A percentile compares a stretch with the other conserved stretches of the same genome.
phyloP scores from a whole-genome alignment of 768 basidiomycete species.

The Tulasnella sp. region DNA sequence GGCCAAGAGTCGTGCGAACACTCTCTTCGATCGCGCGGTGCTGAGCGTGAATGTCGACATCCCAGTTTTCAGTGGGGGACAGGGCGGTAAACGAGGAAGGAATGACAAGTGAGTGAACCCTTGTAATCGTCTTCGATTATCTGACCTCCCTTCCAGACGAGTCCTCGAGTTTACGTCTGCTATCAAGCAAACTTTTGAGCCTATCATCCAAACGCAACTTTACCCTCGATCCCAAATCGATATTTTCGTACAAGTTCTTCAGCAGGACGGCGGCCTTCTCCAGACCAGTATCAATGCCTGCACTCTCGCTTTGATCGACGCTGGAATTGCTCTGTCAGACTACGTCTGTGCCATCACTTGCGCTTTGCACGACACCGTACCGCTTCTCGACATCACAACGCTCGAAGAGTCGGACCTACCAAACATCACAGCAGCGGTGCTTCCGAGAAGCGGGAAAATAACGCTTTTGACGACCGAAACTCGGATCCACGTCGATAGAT shows the following conservation, averaged over 20 bases:
- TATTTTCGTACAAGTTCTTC: slow-evolving; percentile 83
- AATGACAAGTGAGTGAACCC: slow-evolving; percentile 69
- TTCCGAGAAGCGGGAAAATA: slow-evolving; percentile 78
- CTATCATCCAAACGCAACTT: slow-evolving; percentile 78
- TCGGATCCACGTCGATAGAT: slow-evolving; percentile 81
- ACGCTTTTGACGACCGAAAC: slow-evolving; percentile 91
- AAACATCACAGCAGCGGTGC: slow-evolving; percentile 73
- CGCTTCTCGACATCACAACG: slow-evolving; percentile 76
- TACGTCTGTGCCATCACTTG: slow-evolving; percentile 85
- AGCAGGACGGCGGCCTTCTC: slow-evolving; percentile 84
- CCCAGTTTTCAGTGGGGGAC: slow-evolving; percentile 72
- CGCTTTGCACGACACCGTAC: slow-evolving; percentile 69
- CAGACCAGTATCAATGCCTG: slow-evolving; percentile 91
- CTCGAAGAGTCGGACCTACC: slow-evolving; percentile 90
- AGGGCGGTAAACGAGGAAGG: slow-evolving; percentile 57
- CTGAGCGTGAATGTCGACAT: slow-evolving; percentile 84
- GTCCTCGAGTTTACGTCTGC: slow-evolving; percentile 75
- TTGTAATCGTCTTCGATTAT: slow-evolving; percentile 7
- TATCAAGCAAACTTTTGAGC: slow-evolving; percentile 92
- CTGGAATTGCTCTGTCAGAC: slow-evolving; percentile 83
- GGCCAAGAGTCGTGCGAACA: slow-evolving; percentile 65
- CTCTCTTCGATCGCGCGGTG: slow-evolving; percentile 75
- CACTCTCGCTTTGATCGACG: slow-evolving; percentile 79
- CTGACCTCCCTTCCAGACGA: slow-evolving; percentile 40
- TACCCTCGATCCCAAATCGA: slow-evolving; percentile 95